Conservation (phyloP, 768 basidiomycete species). For the Boletus pseudopeckii region DNA sequence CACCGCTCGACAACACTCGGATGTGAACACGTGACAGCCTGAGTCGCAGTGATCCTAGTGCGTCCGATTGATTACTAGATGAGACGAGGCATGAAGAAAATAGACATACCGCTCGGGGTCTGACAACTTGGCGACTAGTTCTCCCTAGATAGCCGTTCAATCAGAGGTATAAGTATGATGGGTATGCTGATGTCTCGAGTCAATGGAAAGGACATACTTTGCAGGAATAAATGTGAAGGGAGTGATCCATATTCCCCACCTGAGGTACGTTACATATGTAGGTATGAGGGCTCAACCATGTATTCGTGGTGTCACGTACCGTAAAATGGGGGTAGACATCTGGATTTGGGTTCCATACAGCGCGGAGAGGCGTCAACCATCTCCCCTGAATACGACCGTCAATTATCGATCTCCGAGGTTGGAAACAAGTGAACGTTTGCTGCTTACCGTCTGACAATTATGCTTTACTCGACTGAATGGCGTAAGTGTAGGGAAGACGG, state of each 20-base stretch:
- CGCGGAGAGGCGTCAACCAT: constrained; percentile 77
- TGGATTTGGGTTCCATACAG: constrained; percentile 76
- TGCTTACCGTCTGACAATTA: constrained; percentile 75
- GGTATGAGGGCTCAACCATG: background rate
- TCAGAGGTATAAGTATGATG: background rate
- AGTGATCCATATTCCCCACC: constrained; percentile 80
- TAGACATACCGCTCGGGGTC: constrained; percentile 51
- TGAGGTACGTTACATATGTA: constrained; percentile 20
- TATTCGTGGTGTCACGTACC: constrained; percentile 38
- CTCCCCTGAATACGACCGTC: constrained; percentile 49
- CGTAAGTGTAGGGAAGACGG: constrained; percentile 55
- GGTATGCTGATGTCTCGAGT: background rate
- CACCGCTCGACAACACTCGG: constrained; percentile 70
- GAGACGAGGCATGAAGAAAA: background rate
- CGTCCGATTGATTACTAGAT: background rate
- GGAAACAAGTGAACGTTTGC: background rate
- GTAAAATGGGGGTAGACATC: constrained; percentile 83
- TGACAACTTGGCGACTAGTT: constrained; percentile 59
- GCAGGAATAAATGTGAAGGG: constrained; percentile 68
- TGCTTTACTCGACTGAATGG: constrained; percentile 65
- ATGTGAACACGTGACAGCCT: constrained; percentile 89
- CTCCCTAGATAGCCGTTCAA: constrained; percentile 46
- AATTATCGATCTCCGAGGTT: background rate
- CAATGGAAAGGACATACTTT: constrained; percentile 42
- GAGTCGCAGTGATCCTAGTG: constrained; percentile 70